Evolutionary conservation across 768 basidiomycete species (phyloP), one percentile per base, ranked within the genome.

Genomic region (Lactarius indigo): DNA sequence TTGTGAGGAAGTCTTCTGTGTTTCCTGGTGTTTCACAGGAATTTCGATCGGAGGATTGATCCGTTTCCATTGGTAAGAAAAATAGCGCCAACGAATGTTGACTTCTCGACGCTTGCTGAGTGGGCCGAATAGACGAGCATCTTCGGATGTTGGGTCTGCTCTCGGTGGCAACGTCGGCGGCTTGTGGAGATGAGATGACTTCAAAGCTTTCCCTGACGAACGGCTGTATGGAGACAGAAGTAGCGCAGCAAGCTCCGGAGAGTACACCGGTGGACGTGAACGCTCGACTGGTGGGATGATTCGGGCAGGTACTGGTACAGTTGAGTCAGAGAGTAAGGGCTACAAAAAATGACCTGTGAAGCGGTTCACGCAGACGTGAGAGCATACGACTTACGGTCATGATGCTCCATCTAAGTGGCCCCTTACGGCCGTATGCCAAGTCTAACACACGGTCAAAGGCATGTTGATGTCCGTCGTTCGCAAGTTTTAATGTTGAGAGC

Each of bases 361-460:
- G 37, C 28, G 61, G 61, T 13, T 39, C 57, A 39, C 10, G 30
- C 23, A 54, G 56, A 47, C 42, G 50, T 59, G 47, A 17, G 44
- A 59, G 26, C 64, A 30, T 47, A 42, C 50, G 55, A 71, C 79
- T 68, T 70, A 91, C 91, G 78, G 87, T 75, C 75, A 92, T 77
- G 52, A 92, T 75, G 71, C 92, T 89, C 77, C 84, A 83, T 71
- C 81, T 85, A 18, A 94, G 75, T 72, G 83, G 88, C 28, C 91
- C 91, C 70, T 84, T 85, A 65, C 91, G 81, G 35, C 91, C 91
- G 75, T 92, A 94, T 31, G 91, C 91, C 33, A 87, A 71, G 69
- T 87, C 83, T 20, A 94, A 78, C 33, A 92, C 72, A 69, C 82
- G 80, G 33, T 78, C 77, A 70, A 90, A 88, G 37, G 85, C 83